Percentiles rank a stretch among this genome's conserved stretches.
phyloP scores from a whole-genome alignment of 192 early-diverging fungal genomes.

The Powellomyces hirtus region DNA sequence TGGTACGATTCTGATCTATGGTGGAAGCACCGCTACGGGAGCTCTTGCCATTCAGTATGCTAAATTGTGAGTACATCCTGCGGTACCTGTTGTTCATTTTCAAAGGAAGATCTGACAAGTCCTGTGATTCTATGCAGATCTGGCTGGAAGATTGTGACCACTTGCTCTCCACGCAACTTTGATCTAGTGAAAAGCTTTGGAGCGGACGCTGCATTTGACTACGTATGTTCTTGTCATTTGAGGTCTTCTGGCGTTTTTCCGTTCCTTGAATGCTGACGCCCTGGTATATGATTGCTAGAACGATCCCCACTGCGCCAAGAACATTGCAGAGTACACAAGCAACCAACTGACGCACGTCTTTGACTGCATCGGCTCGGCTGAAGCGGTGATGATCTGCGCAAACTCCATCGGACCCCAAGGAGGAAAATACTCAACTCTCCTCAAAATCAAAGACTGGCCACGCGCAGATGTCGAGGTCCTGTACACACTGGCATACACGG shows the following conservation, averaged over 20 bases:
- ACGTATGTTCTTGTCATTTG: slow-evolving; percentile 14
- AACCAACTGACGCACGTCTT: slow-evolving; percentile 19
- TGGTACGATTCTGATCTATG: slow-evolving; percentile 35
- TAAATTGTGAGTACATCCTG: slow-evolving; percentile 13
- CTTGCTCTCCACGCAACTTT: slow-evolving; percentile 25
- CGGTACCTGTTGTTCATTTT: no score
- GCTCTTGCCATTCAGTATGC: slow-evolving; percentile 42
- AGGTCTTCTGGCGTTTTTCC: slow-evolving; percentile 1
- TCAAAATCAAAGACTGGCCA: background rate
- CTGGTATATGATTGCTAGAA: background rate
- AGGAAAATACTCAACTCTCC: slow-evolving; percentile 20
- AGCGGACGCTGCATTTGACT: slow-evolving; percentile 28
- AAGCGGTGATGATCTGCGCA: slow-evolving; percentile 14
- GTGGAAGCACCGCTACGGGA: slow-evolving; percentile 30
- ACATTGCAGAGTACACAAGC: slow-evolving; percentile 16
- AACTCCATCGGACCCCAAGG: slow-evolving; percentile 10
- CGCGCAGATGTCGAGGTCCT: background rate
- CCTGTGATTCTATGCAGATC: no score
- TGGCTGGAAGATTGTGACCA: slow-evolving; percentile 20
- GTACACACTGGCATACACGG: slow-evolving; percentile 30
- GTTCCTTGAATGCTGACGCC: no score
- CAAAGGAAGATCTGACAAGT: no score
- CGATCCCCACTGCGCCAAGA: background rate
- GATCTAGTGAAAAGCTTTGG: slow-evolving; percentile 21
- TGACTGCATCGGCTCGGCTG: slow-evolving; percentile 10